Conservation (phyloP, 1,284 basidiomycete species). For the Pholiota adiposa region DNA sequence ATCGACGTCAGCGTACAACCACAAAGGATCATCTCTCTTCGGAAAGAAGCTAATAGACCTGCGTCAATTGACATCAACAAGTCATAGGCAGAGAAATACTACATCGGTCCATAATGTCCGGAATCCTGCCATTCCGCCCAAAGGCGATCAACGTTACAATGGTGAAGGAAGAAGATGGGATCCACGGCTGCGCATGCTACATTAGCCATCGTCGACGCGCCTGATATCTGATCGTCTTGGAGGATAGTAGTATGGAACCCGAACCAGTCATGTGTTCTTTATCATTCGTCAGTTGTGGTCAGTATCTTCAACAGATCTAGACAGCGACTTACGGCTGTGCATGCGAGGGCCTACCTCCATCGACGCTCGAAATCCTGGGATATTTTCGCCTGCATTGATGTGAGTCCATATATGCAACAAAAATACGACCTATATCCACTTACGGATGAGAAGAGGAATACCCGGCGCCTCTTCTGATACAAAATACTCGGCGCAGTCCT, state of each 20-base stretch:
- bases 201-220: constrained; percentile 13
- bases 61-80: neutral
- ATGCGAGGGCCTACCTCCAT: constrained; percentile 14
- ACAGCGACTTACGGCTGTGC: constrained; percentile 13
- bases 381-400: constrained; percentile 4
- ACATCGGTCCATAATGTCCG: constrained; percentile 15
- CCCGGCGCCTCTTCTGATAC: neutral
- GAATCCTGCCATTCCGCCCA: constrained; percentile 19
- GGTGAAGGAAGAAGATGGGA: constrained; percentile 16
- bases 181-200: constrained; percentile 10
- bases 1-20: constrained; percentile 12
- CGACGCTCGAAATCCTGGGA: constrained; percentile 13
- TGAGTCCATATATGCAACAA: neutral
- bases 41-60: constrained; percentile 8
- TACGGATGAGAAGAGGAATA: constrained; percentile 1
- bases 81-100: neutral
- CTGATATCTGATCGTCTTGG: constrained; percentile 11
- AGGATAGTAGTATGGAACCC: constrained; percentile 17
- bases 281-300: neutral
- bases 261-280: constrained; percentile 17
- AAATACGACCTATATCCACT: neutral
- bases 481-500: constrained; percentile 5
- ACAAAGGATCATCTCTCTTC: constrained; percentile 8
- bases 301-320: neutral
- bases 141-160: constrained; percentile 15